Base-by-base conservation (phyloP, 2,329 filamentous ascomycete species). In the Hypoxylon rubiginosum region DNA sequence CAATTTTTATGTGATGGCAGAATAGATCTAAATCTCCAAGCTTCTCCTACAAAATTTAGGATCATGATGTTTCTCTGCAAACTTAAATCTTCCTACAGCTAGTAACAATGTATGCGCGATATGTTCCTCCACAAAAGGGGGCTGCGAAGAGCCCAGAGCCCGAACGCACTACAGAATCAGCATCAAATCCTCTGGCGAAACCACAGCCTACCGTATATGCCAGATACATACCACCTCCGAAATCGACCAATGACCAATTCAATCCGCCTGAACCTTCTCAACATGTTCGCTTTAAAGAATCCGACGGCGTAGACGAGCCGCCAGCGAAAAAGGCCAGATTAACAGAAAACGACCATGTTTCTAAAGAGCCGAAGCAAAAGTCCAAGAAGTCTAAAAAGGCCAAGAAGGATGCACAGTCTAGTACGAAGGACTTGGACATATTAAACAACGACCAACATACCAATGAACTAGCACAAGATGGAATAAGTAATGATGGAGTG, bases 31-130 rank as follows among this genome's bases (percentile, higher is more conserved):
- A 51, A n/a, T 43, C 30, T 51, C 24, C 8, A n/a, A 36, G n/a
- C 46, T 53, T 52, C 30, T 21, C 6, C n/a, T 4, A 4, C 15
- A 34, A 10, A 1, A 2, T 9, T 32, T 26, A 32, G n/a, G 13
- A 34, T 32, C 6, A 6, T 21, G 15, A 21, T 17, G 26, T 21
- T 46, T 41, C 6, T 50, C 21, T 26, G 6, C 9, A 6, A 36
- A 34, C 28, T 6, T 11, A 21, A 49, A 36, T 21, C 17, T 15
- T 53, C 7, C 13, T 15, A 10, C 19, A 5, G 28, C 24, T 13
- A 30, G 10, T 21, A 19, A 58, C 17, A 43, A 78, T 77, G 75
- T 83, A 84, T 70, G 77, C 82, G 50, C 77, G 82, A 68, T 84
- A 84, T 62, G 73, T 84, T 15, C 82, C 74, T 17, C 71, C 73